These are phyloP conservation scores for Vanrija humicola DNA, from an alignment of 1,284 basidiomycete species.

Conservation along the genomic window DNA sequence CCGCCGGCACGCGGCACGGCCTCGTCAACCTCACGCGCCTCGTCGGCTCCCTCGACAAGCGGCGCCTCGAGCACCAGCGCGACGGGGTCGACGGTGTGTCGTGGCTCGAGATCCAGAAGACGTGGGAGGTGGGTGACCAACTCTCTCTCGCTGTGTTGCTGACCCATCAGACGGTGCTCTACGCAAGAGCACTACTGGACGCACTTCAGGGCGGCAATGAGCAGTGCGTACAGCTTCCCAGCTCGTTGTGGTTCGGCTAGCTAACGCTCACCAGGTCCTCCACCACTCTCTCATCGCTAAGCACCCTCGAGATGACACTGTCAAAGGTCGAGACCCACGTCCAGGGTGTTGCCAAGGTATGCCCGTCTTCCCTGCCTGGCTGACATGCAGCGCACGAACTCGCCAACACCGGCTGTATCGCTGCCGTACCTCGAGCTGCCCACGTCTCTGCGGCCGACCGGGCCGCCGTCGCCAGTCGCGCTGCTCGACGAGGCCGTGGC, in stretches of 20 bases:
- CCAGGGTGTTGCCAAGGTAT: slow-evolving; percentile 10
- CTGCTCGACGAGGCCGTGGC: slow-evolving; percentile 12
- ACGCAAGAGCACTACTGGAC: slow-evolving; percentile 34
- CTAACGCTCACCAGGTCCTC: slow-evolving; percentile 23
- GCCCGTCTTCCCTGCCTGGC: background rate
- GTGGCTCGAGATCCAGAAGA: slow-evolving; percentile 37
- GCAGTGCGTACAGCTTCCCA: slow-evolving; percentile 23
- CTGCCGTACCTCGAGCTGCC: slow-evolving; percentile 13
- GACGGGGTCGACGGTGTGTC: slow-evolving; percentile 11
- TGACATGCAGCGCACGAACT: slow-evolving; percentile 6
- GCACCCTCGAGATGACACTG: slow-evolving; percentile 17
- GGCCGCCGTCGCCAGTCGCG: slow-evolving; percentile 4
- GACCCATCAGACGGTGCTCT: slow-evolving; percentile 31
- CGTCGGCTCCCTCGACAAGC: slow-evolving; percentile 33
- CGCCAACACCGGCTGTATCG: slow-evolving; percentile 7
- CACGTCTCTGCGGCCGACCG: slow-evolving; percentile 2
- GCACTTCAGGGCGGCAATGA: slow-evolving; percentile 23
- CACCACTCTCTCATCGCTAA: slow-evolving; percentile 14
- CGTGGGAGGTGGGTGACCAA: slow-evolving; percentile 40
- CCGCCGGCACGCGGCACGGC: slow-evolving; percentile 35
- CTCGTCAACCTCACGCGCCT: slow-evolving; percentile 44
- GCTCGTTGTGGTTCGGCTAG: background rate
- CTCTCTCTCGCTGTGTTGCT: background rate
- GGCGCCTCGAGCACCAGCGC: background rate
- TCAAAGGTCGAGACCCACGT: slow-evolving; percentile 16